Conservation (phyloP, 495 filamentous ascomycete species). For the Astrocystis sublimbata region DNA sequence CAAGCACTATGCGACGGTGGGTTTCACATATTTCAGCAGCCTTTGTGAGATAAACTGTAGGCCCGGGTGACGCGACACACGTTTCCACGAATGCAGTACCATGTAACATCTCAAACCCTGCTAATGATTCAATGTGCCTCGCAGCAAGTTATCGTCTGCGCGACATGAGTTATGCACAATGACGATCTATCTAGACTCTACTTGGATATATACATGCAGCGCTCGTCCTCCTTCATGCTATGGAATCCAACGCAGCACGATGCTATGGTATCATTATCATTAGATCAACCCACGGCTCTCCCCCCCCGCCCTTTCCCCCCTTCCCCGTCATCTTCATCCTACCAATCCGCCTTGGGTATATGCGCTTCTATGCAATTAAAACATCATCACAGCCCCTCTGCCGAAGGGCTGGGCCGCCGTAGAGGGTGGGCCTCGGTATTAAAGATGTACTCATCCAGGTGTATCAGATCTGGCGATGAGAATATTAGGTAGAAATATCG, state of each 20-base stretch:
- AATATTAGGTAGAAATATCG: slow-evolving; percentile 89
- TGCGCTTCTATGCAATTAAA: background rate
- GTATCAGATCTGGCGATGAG: slow-evolving; percentile 65
- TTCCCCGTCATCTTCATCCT: background rate
- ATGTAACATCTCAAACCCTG: background rate
- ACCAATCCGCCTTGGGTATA: background rate
- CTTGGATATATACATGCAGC: background rate
- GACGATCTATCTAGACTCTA: background rate
- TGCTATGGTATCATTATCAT: slow-evolving; percentile 11
- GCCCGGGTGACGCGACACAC: background rate
- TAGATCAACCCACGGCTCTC: background rate
- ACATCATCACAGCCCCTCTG: too few species aligned
- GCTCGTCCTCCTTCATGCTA: background rate
- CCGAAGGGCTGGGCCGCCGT: slow-evolving; percentile 27
- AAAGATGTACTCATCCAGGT: slow-evolving; percentile 52
- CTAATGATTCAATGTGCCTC: background rate
- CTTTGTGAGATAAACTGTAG: too few species aligned
- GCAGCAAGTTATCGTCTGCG: background rate
- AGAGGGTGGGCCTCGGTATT: slow-evolving; percentile 80
- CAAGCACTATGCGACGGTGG: too few species aligned
- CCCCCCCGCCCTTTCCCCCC: too few species aligned
- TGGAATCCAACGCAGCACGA: slow-evolving; percentile 4
- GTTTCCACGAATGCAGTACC: background rate
- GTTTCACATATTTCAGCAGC: too few species aligned
- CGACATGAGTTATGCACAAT: background rate